phyloP scores from a whole-genome alignment of 352 stramenopile species.

The Phytopythium cucurbitacearum region DNA sequence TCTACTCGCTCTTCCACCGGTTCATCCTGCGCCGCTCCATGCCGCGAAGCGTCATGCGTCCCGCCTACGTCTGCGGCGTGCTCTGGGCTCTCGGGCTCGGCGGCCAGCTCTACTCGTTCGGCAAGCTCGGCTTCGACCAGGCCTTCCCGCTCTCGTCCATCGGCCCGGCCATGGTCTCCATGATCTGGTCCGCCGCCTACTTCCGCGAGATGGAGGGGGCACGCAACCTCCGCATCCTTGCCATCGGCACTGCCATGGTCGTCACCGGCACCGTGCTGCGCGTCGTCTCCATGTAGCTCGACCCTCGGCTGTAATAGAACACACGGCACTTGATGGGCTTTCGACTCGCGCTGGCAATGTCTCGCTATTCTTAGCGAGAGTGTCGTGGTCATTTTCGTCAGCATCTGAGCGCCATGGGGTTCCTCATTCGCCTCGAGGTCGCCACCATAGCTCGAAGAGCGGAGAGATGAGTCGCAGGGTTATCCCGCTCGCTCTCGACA shows the following conservation, averaged over 20 bases:
- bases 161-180: constrained; percentile 75
- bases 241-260: constrained; percentile 57
- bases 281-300: constrained; percentile 40
- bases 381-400: too few species aligned
- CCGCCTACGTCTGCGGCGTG: constrained; percentile 73
- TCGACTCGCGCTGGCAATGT: too few species aligned
- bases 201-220: constrained; percentile 79
- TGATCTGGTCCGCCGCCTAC: constrained; percentile 80
- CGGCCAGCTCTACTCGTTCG: constrained; percentile 70
- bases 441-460: neutral
- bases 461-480: constrained; percentile 21
- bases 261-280: constrained; percentile 62
- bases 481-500: constrained; percentile 38
- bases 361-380: too few species aligned
- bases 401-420: too few species aligned
- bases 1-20: constrained; percentile 75
- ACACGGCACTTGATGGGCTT: too few species aligned
- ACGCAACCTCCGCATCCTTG: constrained; percentile 58
- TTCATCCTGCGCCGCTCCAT: constrained; percentile 74
- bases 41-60: constrained; percentile 77
- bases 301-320: neutral
- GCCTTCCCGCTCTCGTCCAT: constrained; percentile 82
- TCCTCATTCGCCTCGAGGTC: constrained; percentile 8
- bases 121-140: constrained; percentile 71
- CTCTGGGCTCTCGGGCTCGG: constrained; percentile 68